Percentiles rank a stretch among this genome's conserved stretches.
Evolutionary conservation across 2,329 filamentous ascomycete genomes (phyloP).

Genomic region (Akanthomyces lecanii): DNA sequence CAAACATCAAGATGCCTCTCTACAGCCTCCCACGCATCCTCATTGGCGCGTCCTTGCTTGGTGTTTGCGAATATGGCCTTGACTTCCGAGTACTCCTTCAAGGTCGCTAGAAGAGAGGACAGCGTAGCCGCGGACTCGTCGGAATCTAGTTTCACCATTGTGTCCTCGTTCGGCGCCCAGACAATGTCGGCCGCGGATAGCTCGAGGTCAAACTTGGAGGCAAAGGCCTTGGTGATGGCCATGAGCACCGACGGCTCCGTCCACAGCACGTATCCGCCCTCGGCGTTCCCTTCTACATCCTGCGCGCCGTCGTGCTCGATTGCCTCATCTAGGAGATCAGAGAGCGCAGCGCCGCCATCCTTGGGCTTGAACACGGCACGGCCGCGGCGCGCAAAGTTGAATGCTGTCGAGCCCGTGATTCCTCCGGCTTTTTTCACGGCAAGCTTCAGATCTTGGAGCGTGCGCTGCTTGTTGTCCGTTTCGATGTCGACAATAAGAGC

Average conservation of each 20-base stretch:
- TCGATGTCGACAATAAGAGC: conserved; percentile 81
- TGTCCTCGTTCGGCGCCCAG: conserved; percentile 80
- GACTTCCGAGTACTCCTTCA: conserved; percentile 68
- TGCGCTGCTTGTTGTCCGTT: conserved; percentile 73
- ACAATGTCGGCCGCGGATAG: conserved; percentile 75
- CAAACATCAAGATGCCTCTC: conserved; percentile 50
- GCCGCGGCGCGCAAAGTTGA: conserved; percentile 81
- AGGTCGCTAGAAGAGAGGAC: conserved; percentile 51
- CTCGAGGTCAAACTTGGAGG: conserved; percentile 58
- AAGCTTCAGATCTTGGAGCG: conserved; percentile 66
- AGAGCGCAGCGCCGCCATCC: conserved; percentile 51
- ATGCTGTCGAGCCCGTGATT: conserved; percentile 67
- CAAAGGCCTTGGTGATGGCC: conserved; percentile 45
- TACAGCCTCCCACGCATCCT: conserved; percentile 52
- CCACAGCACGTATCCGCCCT: conserved; percentile 65
- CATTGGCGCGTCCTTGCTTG: conserved; percentile 44
- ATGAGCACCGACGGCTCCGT: conserved; percentile 32
- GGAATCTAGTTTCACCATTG: conserved; percentile 59
- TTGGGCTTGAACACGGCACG: conserved; percentile 62
- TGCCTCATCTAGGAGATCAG: conserved; percentile 73
- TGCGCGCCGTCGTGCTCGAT: conserved; percentile 75
- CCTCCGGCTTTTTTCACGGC: conserved; percentile 70
- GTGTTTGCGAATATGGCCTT: conserved; percentile 77
- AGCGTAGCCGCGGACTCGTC: conserved; percentile 54
- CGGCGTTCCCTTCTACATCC: conserved; percentile 63